phyloP scores from a whole-genome alignment of 2,329 filamentous ascomycete species.

The Colletotrichum tamarilloi region DNA sequence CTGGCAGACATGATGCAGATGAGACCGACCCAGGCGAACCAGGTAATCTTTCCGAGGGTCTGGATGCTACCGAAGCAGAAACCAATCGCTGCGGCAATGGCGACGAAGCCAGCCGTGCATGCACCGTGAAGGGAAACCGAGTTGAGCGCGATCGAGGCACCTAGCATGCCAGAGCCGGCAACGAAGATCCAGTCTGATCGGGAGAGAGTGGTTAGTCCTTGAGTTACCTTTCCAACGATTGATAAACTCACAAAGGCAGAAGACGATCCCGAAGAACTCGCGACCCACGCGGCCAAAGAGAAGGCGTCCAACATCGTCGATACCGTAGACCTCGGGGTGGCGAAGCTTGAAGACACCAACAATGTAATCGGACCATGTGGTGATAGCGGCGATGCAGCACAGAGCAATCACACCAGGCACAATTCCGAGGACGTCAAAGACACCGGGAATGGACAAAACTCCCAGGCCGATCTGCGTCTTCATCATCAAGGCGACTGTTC shows the following conservation, averaged over 20 bases:
- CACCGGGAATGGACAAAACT: slow-evolving; percentile 60
- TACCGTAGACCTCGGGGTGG: slow-evolving; percentile 61
- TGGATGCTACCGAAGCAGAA: slow-evolving; percentile 47
- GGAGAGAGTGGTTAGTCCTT: background rate
- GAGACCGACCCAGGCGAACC: slow-evolving; percentile 47
- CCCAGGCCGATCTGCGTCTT: slow-evolving; percentile 57
- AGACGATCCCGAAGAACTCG: slow-evolving; percentile 50
- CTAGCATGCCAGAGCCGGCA: slow-evolving; percentile 53
- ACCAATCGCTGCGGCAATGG: slow-evolving; percentile 43
- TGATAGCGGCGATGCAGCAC: slow-evolving; percentile 51
- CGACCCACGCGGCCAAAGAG: slow-evolving; percentile 60
- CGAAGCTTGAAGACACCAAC: slow-evolving; percentile 61
- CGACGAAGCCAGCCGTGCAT: slow-evolving; percentile 54
- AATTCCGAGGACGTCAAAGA: slow-evolving; percentile 57
- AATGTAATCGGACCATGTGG: slow-evolving; percentile 60
- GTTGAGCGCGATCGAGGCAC: slow-evolving; percentile 54
- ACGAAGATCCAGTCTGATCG: slow-evolving; percentile 41
- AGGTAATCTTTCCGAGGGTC: slow-evolving; percentile 46
- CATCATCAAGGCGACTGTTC: slow-evolving; percentile 56
- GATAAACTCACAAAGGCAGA: slow-evolving; percentile 46
- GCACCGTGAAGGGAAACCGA: slow-evolving; percentile 51
- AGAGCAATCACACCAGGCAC: slow-evolving; percentile 60
- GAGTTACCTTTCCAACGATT: no score
- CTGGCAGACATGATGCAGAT: slow-evolving; percentile 42
- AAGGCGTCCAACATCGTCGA: slow-evolving; percentile 61